phyloP scores from a whole-genome alignment of 1,139 yeast species.

The Protomyces arabidopsidicola region DNA sequence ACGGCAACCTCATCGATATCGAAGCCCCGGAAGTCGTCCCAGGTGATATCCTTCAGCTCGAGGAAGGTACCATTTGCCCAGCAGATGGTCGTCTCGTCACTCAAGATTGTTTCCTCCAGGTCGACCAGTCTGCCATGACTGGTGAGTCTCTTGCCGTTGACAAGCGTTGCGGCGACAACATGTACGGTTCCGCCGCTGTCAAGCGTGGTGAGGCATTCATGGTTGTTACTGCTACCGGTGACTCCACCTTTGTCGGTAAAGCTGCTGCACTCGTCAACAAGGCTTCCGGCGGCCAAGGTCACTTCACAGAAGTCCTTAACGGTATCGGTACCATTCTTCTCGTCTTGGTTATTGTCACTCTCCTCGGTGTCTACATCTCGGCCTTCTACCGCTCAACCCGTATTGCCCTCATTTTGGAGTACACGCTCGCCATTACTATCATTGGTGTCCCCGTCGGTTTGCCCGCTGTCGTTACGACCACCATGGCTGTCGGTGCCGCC shows the following conservation, averaged over 20 bases:
- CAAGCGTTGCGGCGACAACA: constrained; percentile 80
- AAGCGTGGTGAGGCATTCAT: constrained; percentile 96
- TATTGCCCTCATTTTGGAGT: constrained; percentile 87
- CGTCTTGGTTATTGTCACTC: constrained; percentile 82
- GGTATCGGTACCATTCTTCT: constrained; percentile 93
- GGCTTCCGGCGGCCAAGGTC: constrained; percentile 92
- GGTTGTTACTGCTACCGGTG: constrained; percentile 96
- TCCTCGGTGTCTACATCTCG: constrained; percentile 87
- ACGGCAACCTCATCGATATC: constrained; percentile 59
- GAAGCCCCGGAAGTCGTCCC: constrained; percentile 70
- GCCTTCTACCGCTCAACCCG: constrained; percentile 90
- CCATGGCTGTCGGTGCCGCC: constrained; percentile 99
- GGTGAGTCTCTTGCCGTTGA: constrained; percentile 98
- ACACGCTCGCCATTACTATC: constrained; percentile 89
- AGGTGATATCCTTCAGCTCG: constrained; percentile 72
- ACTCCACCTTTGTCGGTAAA: constrained; percentile 86
- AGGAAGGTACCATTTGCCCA: constrained; percentile 75
- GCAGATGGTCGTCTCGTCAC: constrained; percentile 93
- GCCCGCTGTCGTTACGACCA: constrained; percentile 98
- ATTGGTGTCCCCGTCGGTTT: constrained; percentile 99
- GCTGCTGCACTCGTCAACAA: constrained; percentile 96
- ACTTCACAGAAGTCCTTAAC: constrained; percentile 95
- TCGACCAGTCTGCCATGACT: constrained; percentile 96
- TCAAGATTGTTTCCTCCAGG: constrained; percentile 83
- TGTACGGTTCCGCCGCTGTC: constrained; percentile 91